A percentile compares a stretch with the other conserved stretches of the same genome.
Evolutionary conservation across 352 stramenopile species (phyloP).

Genomic region (Phytophthora meadii): DNA sequence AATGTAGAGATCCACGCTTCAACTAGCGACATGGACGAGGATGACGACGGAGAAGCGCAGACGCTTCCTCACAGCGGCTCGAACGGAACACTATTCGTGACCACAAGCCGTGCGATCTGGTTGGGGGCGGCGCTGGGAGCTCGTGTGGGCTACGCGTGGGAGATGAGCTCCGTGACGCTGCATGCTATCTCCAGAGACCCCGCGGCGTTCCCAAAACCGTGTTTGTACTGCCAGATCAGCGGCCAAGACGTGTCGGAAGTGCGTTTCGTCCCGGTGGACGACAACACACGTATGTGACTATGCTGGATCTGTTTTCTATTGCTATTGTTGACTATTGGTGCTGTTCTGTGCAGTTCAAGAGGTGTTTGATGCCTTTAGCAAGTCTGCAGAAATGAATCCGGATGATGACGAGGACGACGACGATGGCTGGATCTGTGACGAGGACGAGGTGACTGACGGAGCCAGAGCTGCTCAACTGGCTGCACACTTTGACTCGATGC

Average conservation of each 20-base stretch:
- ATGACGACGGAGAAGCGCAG: constrained; percentile 29
- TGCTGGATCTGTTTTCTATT: constrained; percentile 2
- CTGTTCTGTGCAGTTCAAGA: constrained; percentile 58
- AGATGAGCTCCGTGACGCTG: constrained; percentile 71
- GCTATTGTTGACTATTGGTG: not conserved
- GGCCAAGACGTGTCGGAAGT: constrained; percentile 74
- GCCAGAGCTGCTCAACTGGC: constrained; percentile 65
- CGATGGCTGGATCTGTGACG: constrained; percentile 85
- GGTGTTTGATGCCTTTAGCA: constrained; percentile 80
- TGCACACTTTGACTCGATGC: constrained; percentile 74
- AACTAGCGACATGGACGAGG: constrained; percentile 31
- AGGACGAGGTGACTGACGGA: constrained; percentile 75
- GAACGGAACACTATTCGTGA: constrained; percentile 35
- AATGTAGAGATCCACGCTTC: constrained; percentile 50
- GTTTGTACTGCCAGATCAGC: constrained; percentile 87
- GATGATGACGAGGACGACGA: constrained; percentile 65
- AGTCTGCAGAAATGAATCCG: constrained; percentile 85
- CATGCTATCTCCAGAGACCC: constrained; percentile 83
- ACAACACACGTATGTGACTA: constrained; percentile 62
- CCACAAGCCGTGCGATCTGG: constrained; percentile 72
- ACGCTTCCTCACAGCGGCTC: constrained; percentile 26
- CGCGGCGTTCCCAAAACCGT: constrained; percentile 65
- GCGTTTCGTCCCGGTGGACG: constrained; percentile 72
- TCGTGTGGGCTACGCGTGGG: constrained; percentile 75
- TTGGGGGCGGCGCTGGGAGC: constrained; percentile 41